Evolutionary conservation across 768 basidiomycete species (phyloP).

Genomic region (Trametes maxima): DNA sequence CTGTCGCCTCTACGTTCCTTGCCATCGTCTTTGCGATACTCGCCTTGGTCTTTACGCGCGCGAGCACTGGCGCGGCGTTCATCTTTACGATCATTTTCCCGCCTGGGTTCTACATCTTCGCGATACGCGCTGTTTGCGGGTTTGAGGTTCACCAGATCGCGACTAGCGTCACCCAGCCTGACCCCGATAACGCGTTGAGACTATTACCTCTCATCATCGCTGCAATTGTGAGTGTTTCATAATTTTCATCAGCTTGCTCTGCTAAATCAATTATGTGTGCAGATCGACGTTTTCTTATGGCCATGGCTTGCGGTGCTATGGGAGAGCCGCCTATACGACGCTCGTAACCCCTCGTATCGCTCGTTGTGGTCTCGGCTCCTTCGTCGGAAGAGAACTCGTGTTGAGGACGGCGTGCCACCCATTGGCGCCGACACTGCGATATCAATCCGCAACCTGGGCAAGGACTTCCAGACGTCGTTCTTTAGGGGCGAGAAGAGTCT

Average conservation of each 20-base stretch:
- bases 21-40: slow-evolving; percentile 68
- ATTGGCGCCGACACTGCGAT: slow-evolving; percentile 52
- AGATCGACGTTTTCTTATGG: slow-evolving; percentile 78
- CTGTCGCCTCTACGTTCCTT: slow-evolving; percentile 65
- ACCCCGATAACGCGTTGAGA: slow-evolving; percentile 59
- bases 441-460: slow-evolving; percentile 60
- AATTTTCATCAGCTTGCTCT: background rate
- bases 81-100: slow-evolving; percentile 75
- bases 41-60: slow-evolving; percentile 53
- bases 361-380: slow-evolving; percentile 31
- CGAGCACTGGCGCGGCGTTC: slow-evolving; percentile 48
- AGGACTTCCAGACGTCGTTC: slow-evolving; percentile 55
- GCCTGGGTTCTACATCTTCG: slow-evolving; percentile 75
- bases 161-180: slow-evolving; percentile 55
- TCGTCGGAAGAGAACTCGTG: slow-evolving; percentile 18
- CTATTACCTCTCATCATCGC: slow-evolving; percentile 64
- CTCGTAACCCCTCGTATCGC: slow-evolving; percentile 39
- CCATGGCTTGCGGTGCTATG: slow-evolving; percentile 63
- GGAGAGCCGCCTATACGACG: slow-evolving; percentile 66
- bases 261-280: background rate
- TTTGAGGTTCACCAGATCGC: slow-evolving; percentile 62
- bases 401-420: slow-evolving; percentile 29
- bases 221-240: slow-evolving; percentile 52
- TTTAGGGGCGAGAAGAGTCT: slow-evolving; percentile 48
- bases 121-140: slow-evolving; percentile 64